phyloP scores from a whole-genome alignment of 108 stramenopile genomes.

The Fistulifera pelliculosa region DNA sequence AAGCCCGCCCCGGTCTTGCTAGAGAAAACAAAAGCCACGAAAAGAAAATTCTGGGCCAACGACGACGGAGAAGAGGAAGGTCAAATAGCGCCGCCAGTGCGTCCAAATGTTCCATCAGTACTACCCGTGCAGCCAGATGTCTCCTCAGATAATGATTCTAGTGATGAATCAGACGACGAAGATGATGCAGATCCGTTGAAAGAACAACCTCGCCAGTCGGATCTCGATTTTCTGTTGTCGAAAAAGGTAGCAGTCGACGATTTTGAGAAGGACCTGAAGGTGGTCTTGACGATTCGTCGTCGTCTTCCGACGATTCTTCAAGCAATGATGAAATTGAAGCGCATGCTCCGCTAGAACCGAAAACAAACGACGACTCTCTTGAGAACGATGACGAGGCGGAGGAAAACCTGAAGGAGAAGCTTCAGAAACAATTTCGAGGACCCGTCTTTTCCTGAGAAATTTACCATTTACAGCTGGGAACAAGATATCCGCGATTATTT shows the following conservation, averaged over 20 bases:
- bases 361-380: slow-evolving; percentile 6
- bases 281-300: no score
- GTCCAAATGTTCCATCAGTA: slow-evolving; percentile 16
- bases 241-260: slow-evolving; percentile 50
- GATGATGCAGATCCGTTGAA: slow-evolving; percentile 17
- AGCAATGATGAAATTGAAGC: no score
- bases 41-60: slow-evolving; percentile 80
- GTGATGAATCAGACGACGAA: slow-evolving; percentile 18
- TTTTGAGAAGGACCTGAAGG: slow-evolving; percentile 45
- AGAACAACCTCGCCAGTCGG: slow-evolving; percentile 12
- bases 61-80: slow-evolving; percentile 41
- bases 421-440: slow-evolving; percentile 14
- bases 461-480: slow-evolving; percentile 85
- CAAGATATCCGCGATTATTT: slow-evolving; percentile 87
- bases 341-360: no score
- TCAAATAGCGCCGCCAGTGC: not conserved
- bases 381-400: no score
- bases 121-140: no score
- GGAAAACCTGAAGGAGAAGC: no score
- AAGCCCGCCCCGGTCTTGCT: slow-evolving; percentile 12
- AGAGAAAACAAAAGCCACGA: slow-evolving; percentile 20
- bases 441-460: slow-evolving; percentile 90
- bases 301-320: no score
- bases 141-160: slow-evolving; percentile 21
- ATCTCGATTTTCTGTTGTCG: slow-evolving; percentile 76